Conservation (phyloP, 768 basidiomycete genomes). For the Lactarius pseudohatsudake region DNA sequence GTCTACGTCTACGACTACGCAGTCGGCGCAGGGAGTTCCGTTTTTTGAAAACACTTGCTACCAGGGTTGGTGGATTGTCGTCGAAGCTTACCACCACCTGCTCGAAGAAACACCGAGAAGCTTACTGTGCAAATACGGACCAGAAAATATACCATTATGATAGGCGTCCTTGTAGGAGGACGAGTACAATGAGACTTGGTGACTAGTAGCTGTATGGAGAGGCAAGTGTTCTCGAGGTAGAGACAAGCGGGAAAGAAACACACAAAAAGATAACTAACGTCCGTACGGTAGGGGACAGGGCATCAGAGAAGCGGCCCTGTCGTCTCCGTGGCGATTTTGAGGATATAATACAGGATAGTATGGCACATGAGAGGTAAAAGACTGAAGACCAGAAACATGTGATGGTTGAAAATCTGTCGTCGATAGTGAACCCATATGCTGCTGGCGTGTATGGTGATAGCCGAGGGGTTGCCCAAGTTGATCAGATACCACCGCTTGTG, state of each 20-base stretch:
- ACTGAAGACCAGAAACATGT: neutral
- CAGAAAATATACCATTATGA: neutral
- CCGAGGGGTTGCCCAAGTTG: neutral
- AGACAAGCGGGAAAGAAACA: neutral
- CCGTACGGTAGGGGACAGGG: constrained; percentile 7
- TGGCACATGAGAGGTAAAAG: neutral
- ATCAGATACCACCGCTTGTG: neutral
- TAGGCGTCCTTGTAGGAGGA: neutral
- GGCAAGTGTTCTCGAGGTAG: constrained; percentile 1
- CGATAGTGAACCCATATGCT: neutral
- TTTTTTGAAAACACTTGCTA: neutral
- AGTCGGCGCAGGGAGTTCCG: neutral
- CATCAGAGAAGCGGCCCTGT: neutral
- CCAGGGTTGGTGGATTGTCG: neutral
- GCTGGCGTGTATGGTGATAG: neutral
- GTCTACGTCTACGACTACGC: constrained; percentile 27
- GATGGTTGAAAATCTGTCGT: neutral
- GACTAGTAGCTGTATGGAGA: neutral
- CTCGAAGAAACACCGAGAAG: no score
- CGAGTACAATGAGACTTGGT: neutral
- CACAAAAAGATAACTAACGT: constrained; percentile 4
- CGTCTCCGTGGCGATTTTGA: neutral
- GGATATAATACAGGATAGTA: constrained; percentile 4
- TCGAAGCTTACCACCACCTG: neutral
- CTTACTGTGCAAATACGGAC: no score